Conservation (phyloP, 176 grass and related monocot species). For the Tillandsia leiboldiana region DNA sequence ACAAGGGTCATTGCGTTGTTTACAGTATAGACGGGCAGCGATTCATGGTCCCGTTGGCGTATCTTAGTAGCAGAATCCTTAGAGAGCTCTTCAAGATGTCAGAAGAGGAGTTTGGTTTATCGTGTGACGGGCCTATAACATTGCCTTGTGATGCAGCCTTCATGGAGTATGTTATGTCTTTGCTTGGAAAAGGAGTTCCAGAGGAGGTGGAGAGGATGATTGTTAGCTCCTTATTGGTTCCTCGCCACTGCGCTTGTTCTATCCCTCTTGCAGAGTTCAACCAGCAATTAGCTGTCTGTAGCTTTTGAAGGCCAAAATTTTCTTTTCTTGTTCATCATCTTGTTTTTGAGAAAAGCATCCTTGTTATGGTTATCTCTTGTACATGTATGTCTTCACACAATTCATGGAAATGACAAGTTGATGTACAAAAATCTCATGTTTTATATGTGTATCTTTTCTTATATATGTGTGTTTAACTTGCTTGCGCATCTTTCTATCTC, state of each 20-base stretch:
- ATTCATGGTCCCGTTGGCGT: conserved; percentile 34
- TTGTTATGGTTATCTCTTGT: too few relatives aligned
- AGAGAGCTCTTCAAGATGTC: conserved; percentile 29
- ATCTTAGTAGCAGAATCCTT: conserved; percentile 27
- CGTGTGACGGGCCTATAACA: conserved; percentile 30
- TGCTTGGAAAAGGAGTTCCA: conserved; percentile 9
- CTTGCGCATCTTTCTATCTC: too few relatives aligned
- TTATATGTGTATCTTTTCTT: too few relatives aligned
- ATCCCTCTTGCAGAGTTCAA: background rate
- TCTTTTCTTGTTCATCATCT: background rate
- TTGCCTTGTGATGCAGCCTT: conserved; percentile 28
- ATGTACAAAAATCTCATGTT: too few relatives aligned
- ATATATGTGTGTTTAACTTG: too few relatives aligned
- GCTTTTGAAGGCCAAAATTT: background rate
- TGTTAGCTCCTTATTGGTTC: background rate
- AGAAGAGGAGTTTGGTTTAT: conserved; percentile 33
- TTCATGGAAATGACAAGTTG: too few relatives aligned
- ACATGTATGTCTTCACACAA: too few relatives aligned
- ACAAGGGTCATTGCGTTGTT: conserved; percentile 17
- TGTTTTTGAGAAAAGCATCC: too few relatives aligned
- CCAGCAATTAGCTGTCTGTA: conserved; percentile 1
- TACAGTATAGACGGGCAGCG: conserved; percentile 32
- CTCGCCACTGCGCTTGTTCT: background rate
- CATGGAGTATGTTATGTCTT: conserved; percentile 24
- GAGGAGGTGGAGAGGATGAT: conserved; percentile 17